Conservation (phyloP, 192 early-diverging fungal genomes). For the Spizellomyces punctatus region DNA sequence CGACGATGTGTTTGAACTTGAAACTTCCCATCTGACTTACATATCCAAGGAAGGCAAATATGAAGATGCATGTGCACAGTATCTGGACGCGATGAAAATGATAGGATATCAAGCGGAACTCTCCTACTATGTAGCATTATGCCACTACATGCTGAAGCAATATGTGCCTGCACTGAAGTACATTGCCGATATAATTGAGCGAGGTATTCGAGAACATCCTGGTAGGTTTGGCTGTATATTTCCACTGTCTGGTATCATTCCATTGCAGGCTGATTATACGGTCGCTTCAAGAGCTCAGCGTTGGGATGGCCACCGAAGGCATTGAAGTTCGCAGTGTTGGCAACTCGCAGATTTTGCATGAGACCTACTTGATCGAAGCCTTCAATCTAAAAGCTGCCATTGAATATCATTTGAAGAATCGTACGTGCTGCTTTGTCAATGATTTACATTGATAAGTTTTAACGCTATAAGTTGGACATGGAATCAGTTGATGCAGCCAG, state of each 20-base stretch:
- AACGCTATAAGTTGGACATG: not conserved
- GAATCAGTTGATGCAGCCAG: slow-evolving; percentile 55
- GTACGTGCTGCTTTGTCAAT: slow-evolving; percentile 29
- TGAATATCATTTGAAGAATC: slow-evolving; percentile 65
- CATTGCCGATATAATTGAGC: slow-evolving; percentile 66
- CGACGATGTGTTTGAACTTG: not conserved
- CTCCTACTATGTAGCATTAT: slow-evolving; percentile 58
- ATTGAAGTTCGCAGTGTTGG: slow-evolving; percentile 65
- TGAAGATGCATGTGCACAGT: slow-evolving; percentile 54
- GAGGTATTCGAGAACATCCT: slow-evolving; percentile 63
- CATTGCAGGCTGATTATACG: not conserved
- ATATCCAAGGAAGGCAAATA: slow-evolving; percentile 55
- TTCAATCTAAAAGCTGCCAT: slow-evolving; percentile 71
- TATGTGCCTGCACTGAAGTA: slow-evolving; percentile 61
- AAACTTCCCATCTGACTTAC: not conserved
- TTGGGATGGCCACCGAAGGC: slow-evolving; percentile 68
- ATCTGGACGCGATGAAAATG: slow-evolving; percentile 53
- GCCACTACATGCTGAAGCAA: slow-evolving; percentile 57
- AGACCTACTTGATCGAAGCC: slow-evolving; percentile 63
- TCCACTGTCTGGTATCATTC: not conserved
- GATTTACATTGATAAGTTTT: not conserved
- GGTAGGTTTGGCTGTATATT: slow-evolving; percentile 33
- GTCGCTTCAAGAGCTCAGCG: slow-evolving; percentile 49
- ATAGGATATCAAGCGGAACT: slow-evolving; percentile 60
- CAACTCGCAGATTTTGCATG: slow-evolving; percentile 62